Conservation (phyloP, 257 asterid genomes). For the Craterostigma plantagineum region DNA sequence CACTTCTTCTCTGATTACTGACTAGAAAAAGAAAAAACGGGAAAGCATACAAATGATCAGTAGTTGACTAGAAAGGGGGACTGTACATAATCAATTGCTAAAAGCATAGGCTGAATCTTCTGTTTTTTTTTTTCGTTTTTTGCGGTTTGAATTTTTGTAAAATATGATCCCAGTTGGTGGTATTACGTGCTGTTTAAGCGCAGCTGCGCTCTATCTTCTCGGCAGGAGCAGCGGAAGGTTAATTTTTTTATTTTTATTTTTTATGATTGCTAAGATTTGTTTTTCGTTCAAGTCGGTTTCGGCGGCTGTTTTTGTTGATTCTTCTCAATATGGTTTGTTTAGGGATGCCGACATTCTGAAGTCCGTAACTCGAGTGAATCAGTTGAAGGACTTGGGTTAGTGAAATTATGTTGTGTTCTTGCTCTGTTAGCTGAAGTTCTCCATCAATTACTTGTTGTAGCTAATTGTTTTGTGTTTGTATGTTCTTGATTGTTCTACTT, state of each 20-base stretch:
- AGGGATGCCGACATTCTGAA: constrained; percentile 80
- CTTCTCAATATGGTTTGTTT: background rate
- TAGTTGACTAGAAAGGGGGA: too few relatives aligned
- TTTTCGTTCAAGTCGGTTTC: background rate
- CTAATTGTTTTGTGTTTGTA: too few relatives aligned
- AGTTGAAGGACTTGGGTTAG: constrained; percentile 85
- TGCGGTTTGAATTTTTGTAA: background rate
- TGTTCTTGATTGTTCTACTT: too few relatives aligned
- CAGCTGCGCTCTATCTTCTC: constrained; percentile 90
- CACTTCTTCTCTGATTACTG: too few relatives aligned
- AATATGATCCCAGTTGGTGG: constrained; percentile 47
- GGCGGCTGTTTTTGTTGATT: background rate
- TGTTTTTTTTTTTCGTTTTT: too few relatives aligned
- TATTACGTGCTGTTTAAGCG: constrained; percentile 79
- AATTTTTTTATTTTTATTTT: background rate
- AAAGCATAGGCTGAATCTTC: too few relatives aligned
- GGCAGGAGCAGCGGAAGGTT: constrained; percentile 96
- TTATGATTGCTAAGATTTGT: background rate
- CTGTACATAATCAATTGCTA: too few relatives aligned
- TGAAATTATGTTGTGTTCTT: constrained; percentile 2
- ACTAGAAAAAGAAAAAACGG: too few relatives aligned
- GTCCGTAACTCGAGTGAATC: constrained; percentile 78
- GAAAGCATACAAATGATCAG: too few relatives aligned
- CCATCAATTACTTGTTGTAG: too few relatives aligned
- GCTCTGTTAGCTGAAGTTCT: background rate